These are phyloP conservation scores for Dothideomycetes sp. DNA, from an alignment of 2,329 filamentous ascomycete species.

Conservation along the genomic window DNA sequence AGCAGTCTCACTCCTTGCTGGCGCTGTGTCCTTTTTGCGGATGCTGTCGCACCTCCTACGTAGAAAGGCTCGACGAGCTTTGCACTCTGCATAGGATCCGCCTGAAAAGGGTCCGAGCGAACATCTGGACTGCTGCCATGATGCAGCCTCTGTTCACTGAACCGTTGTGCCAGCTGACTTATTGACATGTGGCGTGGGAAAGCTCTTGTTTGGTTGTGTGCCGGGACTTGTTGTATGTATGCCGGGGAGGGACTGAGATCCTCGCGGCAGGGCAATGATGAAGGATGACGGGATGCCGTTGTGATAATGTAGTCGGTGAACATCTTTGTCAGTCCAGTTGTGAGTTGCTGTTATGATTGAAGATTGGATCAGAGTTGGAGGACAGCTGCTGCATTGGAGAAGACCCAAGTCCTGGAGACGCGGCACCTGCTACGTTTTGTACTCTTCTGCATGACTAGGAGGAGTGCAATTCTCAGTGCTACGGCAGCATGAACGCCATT, in stretches of 20 bases:
- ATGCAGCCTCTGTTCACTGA: slow-evolving; percentile 23
- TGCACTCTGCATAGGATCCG: background rate
- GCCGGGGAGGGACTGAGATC: slow-evolving; percentile 17
- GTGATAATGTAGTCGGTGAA: slow-evolving; percentile 30
- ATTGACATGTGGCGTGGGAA: slow-evolving; percentile 22
- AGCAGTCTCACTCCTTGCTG: slow-evolving; percentile 14
- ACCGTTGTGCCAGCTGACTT: slow-evolving; percentile 22
- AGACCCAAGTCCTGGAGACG: no score
- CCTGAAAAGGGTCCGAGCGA: slow-evolving; percentile 8
- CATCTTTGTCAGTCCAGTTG: no score
- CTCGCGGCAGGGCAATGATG: slow-evolving; percentile 13
- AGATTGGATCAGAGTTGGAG: no score
- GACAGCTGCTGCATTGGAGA: no score
- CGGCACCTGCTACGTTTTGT: no score
- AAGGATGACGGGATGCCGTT: slow-evolving; percentile 20
- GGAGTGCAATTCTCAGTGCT: no score
- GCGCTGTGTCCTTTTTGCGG: slow-evolving; percentile 3
- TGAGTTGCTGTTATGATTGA: no score
- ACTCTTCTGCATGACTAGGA: no score
- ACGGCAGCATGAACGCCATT: no score
- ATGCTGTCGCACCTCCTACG: slow-evolving; percentile 2
- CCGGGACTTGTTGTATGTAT: no score
- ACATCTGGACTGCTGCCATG: slow-evolving; percentile 13
- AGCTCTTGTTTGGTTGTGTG: slow-evolving; percentile 15
- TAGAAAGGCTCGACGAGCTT: slow-evolving; percentile 1